phyloP scores from a whole-genome alignment of 192 early-diverging fungal species.

The Coemansia sp. region DNA sequence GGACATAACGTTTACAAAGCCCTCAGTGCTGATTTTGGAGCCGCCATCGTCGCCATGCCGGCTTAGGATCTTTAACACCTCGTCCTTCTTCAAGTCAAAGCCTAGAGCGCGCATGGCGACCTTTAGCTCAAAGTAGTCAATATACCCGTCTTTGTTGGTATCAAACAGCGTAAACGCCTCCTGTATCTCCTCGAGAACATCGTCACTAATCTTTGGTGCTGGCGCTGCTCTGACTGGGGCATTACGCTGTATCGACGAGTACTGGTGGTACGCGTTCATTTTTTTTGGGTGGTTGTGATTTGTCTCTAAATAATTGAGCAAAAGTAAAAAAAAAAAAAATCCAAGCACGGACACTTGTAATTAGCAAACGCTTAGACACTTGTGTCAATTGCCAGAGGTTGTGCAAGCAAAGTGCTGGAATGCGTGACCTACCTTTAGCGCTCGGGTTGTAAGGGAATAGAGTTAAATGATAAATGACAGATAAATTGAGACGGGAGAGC shows the following conservation, averaged over 20 bases:
- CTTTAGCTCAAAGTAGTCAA: slow-evolving; percentile 86
- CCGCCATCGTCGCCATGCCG: slow-evolving; percentile 59
- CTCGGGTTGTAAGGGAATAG: background rate
- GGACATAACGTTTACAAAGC: slow-evolving; percentile 69
- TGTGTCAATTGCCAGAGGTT: background rate
- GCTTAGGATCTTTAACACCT: slow-evolving; percentile 69
- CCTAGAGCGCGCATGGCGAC: slow-evolving; percentile 83
- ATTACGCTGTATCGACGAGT: slow-evolving; percentile 12
- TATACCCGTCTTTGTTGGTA: slow-evolving; percentile 63
- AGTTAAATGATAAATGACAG: background rate
- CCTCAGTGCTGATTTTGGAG: slow-evolving; percentile 62
- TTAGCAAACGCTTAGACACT: background rate
- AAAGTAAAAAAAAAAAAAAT: background rate
- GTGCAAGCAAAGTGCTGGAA: background rate
- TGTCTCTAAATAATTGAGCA: background rate
- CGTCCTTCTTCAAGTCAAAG: slow-evolving; percentile 81
- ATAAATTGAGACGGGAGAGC: background rate
- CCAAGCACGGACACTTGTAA: background rate
- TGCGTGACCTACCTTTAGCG: background rate
- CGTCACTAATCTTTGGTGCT: slow-evolving; percentile 58
- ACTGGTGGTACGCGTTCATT: slow-evolving; percentile 28
- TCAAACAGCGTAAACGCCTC: slow-evolving; percentile 66
- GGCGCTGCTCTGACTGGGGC: slow-evolving; percentile 10
- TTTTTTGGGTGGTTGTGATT: background rate
- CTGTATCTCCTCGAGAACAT: slow-evolving; percentile 65